Percentiles rank a stretch among this genome's conserved stretches.
Conservation (phyloP, 73 alveolate species). For the Durusdinium trenchii region DNA sequence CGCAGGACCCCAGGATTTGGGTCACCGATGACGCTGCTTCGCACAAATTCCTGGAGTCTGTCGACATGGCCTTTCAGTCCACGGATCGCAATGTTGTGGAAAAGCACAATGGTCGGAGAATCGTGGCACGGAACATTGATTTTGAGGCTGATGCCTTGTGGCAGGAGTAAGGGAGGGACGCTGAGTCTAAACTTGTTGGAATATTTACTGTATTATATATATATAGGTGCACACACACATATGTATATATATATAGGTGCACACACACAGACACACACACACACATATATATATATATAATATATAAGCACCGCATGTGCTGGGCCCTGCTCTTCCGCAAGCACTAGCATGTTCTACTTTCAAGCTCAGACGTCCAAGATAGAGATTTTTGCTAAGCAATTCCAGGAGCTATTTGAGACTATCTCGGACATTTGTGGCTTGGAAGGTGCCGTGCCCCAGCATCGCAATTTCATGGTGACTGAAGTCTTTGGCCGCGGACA, state of each 20-base stretch:
- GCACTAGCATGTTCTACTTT: too few species aligned
- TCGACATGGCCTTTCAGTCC: slow-evolving; percentile 2
- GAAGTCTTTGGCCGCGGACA: slow-evolving; percentile 41
- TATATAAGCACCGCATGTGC: too few species aligned
- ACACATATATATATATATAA: too few species aligned
- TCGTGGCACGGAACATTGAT: slow-evolving; percentile 56
- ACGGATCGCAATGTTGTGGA: not conserved
- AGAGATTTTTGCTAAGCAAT: too few species aligned
- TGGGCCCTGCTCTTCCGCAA: too few species aligned
- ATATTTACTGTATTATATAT: too few species aligned
- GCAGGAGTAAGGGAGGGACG: too few species aligned
- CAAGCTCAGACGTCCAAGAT: too few species aligned
- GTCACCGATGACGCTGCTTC: slow-evolving; percentile 44
- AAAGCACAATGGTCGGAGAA: not conserved
- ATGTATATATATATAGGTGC: too few species aligned
- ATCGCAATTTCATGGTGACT: slow-evolving; percentile 38
- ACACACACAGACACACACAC: too few species aligned
- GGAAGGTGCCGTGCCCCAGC: not conserved
- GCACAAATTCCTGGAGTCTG: slow-evolving; percentile 15
- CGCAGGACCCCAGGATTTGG: slow-evolving; percentile 33
- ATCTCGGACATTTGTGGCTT: slow-evolving; percentile 51
- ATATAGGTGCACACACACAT: too few species aligned
- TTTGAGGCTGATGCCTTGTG: slow-evolving; percentile 39
- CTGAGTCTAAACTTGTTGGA: too few species aligned
- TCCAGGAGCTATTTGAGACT: slow-evolving; percentile 34